These are phyloP conservation scores for Carex parvula DNA, from an alignment of 176 grass and related monocot species.

Conservation along the genomic window DNA sequence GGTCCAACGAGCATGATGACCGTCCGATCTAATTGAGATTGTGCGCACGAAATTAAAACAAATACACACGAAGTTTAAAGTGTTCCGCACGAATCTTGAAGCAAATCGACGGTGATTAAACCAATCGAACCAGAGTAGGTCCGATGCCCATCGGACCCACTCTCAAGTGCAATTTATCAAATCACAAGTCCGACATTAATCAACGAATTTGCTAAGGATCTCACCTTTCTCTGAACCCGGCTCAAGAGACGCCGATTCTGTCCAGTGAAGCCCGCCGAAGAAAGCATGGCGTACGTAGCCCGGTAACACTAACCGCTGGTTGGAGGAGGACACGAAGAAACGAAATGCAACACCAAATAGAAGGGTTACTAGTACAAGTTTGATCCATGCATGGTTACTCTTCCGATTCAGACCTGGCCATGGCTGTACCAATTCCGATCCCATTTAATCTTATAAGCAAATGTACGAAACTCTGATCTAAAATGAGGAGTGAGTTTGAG, in stretches of 20 bases:
- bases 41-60: too few species aligned
- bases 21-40: too few species aligned
- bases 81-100: too few species aligned
- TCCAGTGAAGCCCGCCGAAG: not conserved
- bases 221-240: constrained; percentile 4
- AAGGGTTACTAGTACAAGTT: constrained; percentile 14
- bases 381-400: constrained; percentile 28
- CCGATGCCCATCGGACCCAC: too few species aligned
- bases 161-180: not conserved
- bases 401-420: constrained; percentile 30
- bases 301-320: not conserved
- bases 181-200: constrained; percentile 1
- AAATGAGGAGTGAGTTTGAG: not conserved
- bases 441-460: not conserved
- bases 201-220: not conserved
- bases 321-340: constrained; percentile 24
- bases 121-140: too few species aligned
- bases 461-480: not conserved
- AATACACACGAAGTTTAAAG: too few species aligned
- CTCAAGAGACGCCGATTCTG: constrained; percentile 1
- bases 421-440: constrained; percentile 17
- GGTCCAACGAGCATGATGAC: too few species aligned
- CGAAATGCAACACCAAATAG: constrained; percentile 30
- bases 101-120: too few species aligned
- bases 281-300: constrained; percentile 2